Conservation (phyloP, 1,284 basidiomycete genomes). For the Macrocystidia cucumis region DNA sequence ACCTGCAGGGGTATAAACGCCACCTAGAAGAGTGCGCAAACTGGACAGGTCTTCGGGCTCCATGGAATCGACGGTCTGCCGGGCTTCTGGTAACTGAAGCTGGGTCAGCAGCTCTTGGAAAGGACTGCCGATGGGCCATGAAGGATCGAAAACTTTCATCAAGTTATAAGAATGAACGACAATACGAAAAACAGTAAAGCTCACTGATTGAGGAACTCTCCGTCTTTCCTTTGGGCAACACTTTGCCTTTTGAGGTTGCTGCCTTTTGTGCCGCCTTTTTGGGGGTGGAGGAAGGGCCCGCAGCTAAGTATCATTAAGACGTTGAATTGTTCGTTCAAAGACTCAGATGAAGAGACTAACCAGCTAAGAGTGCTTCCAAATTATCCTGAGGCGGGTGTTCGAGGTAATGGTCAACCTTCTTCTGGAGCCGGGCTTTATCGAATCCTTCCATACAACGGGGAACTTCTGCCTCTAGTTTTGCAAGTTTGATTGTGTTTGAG, state of each 20-base stretch:
- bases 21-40: constrained; percentile 7
- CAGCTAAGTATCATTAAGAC: too few species aligned
- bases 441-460: constrained; percentile 7
- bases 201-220: too few species aligned
- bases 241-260: too few species aligned
- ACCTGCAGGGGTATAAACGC: constrained; percentile 3
- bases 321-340: too few species aligned
- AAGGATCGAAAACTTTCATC: too few species aligned
- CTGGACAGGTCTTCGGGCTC: constrained; percentile 6
- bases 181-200: too few species aligned
- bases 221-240: too few species aligned
- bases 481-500: constrained; percentile 9
- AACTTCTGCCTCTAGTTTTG: constrained; percentile 11
- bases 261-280: too few species aligned
- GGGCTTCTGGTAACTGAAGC: constrained; percentile 7
- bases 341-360: constrained; percentile 7
- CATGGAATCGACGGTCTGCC: constrained; percentile 6
- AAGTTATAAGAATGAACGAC: too few species aligned
- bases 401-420: constrained; percentile 13
- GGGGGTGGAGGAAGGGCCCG: too few species aligned
- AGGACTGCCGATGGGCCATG: constrained; percentile 4
- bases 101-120: constrained; percentile 10
- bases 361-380: constrained; percentile 9
- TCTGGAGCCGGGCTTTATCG: constrained; percentile 11
- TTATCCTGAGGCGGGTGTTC: constrained; percentile 12